Conservation (phyloP, 768 basidiomycete species). For the Suillus hirtellus region DNA sequence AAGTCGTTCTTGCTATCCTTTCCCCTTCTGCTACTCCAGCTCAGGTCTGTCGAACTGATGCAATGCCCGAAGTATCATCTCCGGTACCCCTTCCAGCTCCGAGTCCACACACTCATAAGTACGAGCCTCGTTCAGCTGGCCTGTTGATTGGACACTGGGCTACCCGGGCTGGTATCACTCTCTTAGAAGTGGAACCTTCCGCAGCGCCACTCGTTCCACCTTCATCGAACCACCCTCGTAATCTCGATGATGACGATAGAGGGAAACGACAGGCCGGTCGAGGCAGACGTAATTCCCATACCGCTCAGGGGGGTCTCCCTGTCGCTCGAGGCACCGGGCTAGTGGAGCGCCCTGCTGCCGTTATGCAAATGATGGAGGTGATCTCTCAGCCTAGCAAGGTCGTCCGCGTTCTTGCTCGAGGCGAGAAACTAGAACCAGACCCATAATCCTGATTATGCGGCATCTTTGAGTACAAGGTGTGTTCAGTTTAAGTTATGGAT, state of each 20-base stretch:
- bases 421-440: conserved; percentile 75
- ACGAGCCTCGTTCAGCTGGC: conserved; percentile 67
- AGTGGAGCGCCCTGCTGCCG: conserved; percentile 76
- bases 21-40: conserved; percentile 32
- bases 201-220: conserved; percentile 16
- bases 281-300: conserved; percentile 32
- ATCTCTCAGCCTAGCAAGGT: conserved; percentile 72
- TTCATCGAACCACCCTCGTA: conserved; percentile 20
- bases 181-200: conserved; percentile 52
- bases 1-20: conserved; percentile 64
- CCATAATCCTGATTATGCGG: conserved; percentile 17
- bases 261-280: conserved; percentile 27
- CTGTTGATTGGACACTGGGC: conserved; percentile 70
- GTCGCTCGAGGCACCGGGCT: conserved; percentile 40
- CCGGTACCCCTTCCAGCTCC: conserved; percentile 72
- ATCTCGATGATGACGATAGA: conserved; percentile 36
- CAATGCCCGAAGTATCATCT: conserved; percentile 33
- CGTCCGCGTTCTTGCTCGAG: conserved; percentile 77
- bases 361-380: conserved; percentile 81
- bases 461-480: conserved; percentile 10
- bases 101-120: conserved; percentile 50
- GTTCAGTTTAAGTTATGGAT: background rate
- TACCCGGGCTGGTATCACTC: conserved; percentile 53
- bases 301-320: conserved; percentile 18
- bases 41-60: conserved; percentile 29